phyloP scores from a whole-genome alignment of 768 basidiomycete species.

The Fibroporia radiculosa region DNA sequence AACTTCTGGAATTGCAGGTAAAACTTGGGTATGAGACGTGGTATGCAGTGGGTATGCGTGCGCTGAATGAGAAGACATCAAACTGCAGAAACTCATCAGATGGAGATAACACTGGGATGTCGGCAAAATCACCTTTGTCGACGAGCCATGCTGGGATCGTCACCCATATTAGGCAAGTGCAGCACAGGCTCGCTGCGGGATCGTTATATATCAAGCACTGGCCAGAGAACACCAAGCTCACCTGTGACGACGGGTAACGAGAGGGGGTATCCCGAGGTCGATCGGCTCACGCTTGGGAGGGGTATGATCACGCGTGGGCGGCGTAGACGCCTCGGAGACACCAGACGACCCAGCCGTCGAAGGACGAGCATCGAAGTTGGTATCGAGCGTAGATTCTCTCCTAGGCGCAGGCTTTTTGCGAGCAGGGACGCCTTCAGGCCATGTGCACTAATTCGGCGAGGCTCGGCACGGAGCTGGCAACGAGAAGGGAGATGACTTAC shows the following conservation, averaged over 20 bases:
- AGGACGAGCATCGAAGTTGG: constrained; percentile 45
- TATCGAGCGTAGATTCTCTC: constrained; percentile 37
- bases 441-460: constrained; percentile 46
- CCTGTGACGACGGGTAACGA: constrained; percentile 36
- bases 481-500: constrained; percentile 31
- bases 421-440: constrained; percentile 73
- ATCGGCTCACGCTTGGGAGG: constrained; percentile 41
- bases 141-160: constrained; percentile 9
- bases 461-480: not conserved
- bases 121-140: constrained; percentile 3
- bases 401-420: constrained; percentile 56
- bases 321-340: constrained; percentile 63
- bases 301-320: constrained; percentile 59
- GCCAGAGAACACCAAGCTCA: constrained; percentile 10
- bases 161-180: constrained; percentile 14
- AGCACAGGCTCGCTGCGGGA: constrained; percentile 17
- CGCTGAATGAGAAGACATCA: constrained; percentile 24
- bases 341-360: constrained; percentile 74
- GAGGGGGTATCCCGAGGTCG: constrained; percentile 29
- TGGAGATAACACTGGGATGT: too few species aligned
- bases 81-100: too few species aligned
- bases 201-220: not conserved
- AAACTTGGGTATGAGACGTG: constrained; percentile 34
- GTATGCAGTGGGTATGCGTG: constrained; percentile 41
- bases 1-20: constrained; percentile 56